These are phyloP conservation scores for Penicillium sp. DNA, from an alignment of 2,329 filamentous ascomycete genomes.

Conservation along the genomic window DNA sequence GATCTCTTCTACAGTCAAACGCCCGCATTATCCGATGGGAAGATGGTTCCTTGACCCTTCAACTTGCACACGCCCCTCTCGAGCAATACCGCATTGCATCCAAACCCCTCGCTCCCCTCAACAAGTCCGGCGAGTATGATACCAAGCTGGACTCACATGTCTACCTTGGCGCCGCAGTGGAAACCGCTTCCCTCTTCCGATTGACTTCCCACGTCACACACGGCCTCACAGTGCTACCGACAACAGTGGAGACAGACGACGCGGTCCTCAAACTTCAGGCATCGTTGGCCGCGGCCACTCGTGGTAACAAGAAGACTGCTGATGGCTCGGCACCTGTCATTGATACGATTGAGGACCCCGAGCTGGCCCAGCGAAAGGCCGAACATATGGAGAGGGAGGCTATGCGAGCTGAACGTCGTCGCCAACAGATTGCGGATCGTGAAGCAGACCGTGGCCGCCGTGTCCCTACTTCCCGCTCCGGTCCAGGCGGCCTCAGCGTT, in stretches of 20 bases:
- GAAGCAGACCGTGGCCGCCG: conserved; percentile 57
- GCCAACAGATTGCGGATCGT: conserved; percentile 56
- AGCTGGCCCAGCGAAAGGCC: conserved; percentile 59
- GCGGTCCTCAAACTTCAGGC: conserved; percentile 63
- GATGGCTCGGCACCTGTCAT: conserved; percentile 58
- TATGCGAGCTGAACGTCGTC: conserved; percentile 53
- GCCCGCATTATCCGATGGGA: conserved; percentile 67
- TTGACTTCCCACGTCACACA: conserved; percentile 65
- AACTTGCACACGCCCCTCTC: conserved; percentile 62
- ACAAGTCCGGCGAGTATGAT: conserved; percentile 53
- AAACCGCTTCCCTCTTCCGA: conserved; percentile 58
- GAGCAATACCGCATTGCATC: conserved; percentile 62
- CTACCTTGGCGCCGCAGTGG: conserved; percentile 62
- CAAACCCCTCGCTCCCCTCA: conserved; percentile 59
- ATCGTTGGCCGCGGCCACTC: conserved; percentile 57
- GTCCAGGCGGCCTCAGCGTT: conserved; percentile 53
- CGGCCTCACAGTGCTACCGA: conserved; percentile 57
- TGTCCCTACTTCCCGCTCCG: conserved; percentile 45
- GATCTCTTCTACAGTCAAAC: conserved; percentile 61
- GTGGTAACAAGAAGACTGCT: conserved; percentile 51
- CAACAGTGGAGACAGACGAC: conserved; percentile 57
- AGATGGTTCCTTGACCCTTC: conserved; percentile 65
- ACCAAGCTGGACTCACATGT: conserved; percentile 61
- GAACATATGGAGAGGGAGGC: conserved; percentile 62
- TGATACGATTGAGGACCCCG: conserved; percentile 62